Base-by-base conservation (phyloP, 2,329 filamentous ascomycete genomes). In the Cytospora mali region DNA sequence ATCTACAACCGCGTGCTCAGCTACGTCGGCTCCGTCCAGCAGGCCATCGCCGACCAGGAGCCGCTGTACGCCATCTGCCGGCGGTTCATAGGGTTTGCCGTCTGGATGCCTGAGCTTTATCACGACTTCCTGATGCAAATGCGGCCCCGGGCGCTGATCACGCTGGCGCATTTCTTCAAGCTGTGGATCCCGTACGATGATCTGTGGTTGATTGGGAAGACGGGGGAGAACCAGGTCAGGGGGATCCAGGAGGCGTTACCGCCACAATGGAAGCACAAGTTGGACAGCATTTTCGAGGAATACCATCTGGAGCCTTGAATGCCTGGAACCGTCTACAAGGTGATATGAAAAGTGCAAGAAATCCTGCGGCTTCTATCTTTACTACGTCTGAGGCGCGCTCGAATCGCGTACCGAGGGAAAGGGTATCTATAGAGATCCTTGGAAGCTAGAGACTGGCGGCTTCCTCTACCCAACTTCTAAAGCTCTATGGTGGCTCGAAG, bases 161-260 rank as follows among this genome's bases (percentile, higher is more conserved):
- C 74, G 9, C 60, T 77, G n/a, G 75, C 75, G 3, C 73, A 75
- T 56, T 76, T 76, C 66, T 76, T 77, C 73, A 62, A 74, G 18
- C 62, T 75, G 11, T 77, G 75, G 74, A 61, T 77, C 2, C 68
- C 71, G 5, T 72, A 72, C 33, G 71, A 74, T 18, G 66, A 74
- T 60, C 58, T 75, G 48, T 77, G 75, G 75, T 68, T 76, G 64
- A 69, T 77, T 33, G 75, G 75, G 21, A 67, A 67, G 53, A 73
- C 74, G 6, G 75, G 75, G 25, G 71, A 72, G 61, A 67, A 71
- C 63, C 75, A 77, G 67, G 71, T 77, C 59, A 68, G 71, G 49
- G 75, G 72, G 33, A 77, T 77, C 23, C 69, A 74, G 58, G 73
- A 71, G 59, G 70, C 66, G 21, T 68, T 77, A 61, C 73, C 74